A percentile compares a stretch with the other conserved stretches of the same genome.
phyloP scores from a whole-genome alignment of 129 eudicot genomes.

The Lonicera japonica region DNA sequence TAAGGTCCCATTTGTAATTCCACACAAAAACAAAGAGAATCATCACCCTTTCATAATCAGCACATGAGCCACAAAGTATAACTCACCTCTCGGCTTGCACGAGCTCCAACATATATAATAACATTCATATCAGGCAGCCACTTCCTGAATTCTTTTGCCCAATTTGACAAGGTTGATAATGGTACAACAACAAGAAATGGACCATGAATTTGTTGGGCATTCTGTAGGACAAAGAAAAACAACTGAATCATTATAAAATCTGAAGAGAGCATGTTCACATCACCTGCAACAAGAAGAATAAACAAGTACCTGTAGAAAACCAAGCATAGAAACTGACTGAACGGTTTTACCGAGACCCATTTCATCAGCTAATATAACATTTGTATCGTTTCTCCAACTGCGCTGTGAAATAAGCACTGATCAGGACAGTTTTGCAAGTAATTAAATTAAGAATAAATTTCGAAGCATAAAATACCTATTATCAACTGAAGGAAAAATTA shows the following conservation, averaged over 20 bases:
- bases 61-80: not conserved
- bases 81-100: constrained; percentile 94
- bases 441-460: not conserved
- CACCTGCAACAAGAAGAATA: constrained; percentile 1
- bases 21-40: too few relatives aligned
- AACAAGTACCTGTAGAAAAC: constrained; percentile 71
- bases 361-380: constrained; percentile 98
- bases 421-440: constrained; percentile 24
- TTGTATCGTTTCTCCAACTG: constrained; percentile 99
- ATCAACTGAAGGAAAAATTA: constrained; percentile 2
- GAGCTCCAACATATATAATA: constrained; percentile 93
- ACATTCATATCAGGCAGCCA: constrained; percentile 98
- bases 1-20: too few relatives aligned
- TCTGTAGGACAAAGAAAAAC: constrained; percentile 35
- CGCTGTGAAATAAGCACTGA: constrained; percentile 30
- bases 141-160: constrained; percentile 97
- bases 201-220: constrained; percentile 91
- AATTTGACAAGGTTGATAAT: constrained; percentile 85
- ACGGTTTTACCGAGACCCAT: constrained; percentile 99
- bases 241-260: constrained; percentile 1
- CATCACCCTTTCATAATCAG: not conserved
- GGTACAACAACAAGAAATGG: constrained; percentile 99
- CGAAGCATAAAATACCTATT: not conserved
- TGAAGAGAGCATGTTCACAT: constrained; percentile 5
- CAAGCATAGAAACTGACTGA: constrained; percentile 98